These are phyloP conservation scores for Trichoderma sp. DNA, from an alignment of 2,329 filamentous ascomycete species.

Conservation along the genomic window DNA sequence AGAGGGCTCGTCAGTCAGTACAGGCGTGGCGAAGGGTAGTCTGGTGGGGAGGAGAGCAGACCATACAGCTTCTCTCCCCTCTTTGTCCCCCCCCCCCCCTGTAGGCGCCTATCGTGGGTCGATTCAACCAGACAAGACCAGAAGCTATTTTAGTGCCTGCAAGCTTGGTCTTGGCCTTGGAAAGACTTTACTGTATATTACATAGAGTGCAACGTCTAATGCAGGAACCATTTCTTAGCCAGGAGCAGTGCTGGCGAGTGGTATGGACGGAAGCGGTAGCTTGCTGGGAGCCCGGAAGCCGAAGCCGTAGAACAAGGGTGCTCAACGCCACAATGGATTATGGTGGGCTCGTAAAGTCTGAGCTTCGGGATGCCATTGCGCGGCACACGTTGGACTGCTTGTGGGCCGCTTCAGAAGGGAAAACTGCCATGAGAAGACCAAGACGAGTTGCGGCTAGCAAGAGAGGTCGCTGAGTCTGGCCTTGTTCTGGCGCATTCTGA, in stretches of 20 bases:
- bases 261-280: conserved; percentile 10
- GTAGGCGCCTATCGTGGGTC: conserved; percentile 11
- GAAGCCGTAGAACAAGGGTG: neutral
- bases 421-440: neutral
- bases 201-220: neutral
- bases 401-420: neutral
- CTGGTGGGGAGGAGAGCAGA: conserved; percentile 1
- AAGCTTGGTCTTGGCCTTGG: neutral
- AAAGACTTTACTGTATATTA: neutral
- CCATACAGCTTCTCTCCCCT: neutral
- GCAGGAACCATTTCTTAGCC: conserved; percentile 11
- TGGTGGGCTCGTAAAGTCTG: conserved; percentile 9
- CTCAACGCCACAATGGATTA: conserved; percentile 18
- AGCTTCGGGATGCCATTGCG: conserved; percentile 2
- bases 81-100: neutral
- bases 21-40: conserved; percentile 13
- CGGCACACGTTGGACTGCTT: neutral
- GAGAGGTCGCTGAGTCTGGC: neutral
- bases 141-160: neutral
- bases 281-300: neutral
- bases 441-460: neutral
- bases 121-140: neutral
- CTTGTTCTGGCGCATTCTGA: neutral
- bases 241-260: neutral
- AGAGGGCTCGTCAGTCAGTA: neutral